Evolutionary conservation across 1,284 basidiomycete genomes (phyloP), one percentile per base, ranked within the genome.

Genomic region (Ceratobasidium sp.): DNA sequence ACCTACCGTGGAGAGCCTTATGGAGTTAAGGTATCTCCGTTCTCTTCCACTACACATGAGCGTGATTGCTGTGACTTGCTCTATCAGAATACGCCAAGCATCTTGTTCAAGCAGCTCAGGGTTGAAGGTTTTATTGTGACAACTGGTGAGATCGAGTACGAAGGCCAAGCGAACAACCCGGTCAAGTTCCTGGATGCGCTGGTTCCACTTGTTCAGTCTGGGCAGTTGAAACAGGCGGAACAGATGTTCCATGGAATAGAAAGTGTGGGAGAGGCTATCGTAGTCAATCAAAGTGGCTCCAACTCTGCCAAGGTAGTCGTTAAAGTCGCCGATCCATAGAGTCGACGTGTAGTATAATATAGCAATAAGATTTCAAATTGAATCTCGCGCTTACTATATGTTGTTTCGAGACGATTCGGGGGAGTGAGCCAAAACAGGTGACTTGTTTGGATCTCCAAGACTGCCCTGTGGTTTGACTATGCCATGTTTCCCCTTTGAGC

Each of bases 41-140:
- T 45, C 56, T 6, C 57, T 31, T n/a, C n/a, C n/a, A n/a, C n/a
- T n/a, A n/a, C n/a, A n/a, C n/a, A n/a, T n/a, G n/a, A n/a, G n/a
- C n/a, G n/a, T n/a, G n/a, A n/a, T n/a, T n/a, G n/a, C n/a, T 44
- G n/a, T n/a, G n/a, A n/a, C n/a, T n/a, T n/a, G n/a, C n/a, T n/a
- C n/a, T n/a, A n/a, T 44, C 27, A 76, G 76, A 79, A 79, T 74
- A 48, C 79, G 36, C 60, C 75, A 64, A 59, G 77, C 60, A 67
- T 79, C 44, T 63, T 79, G 27, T 66, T 67, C 63, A 78, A 75
- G 59, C 74, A 74, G n/a, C 73, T 75, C 62, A 77, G 63, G 33
- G 65, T 80, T 51, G 56, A 74, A 48, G 79, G 79, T 7, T 79
- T 79, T 76, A 76, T 80, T 31, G 78, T 79, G 31, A 50, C 67